Percentiles rank a stretch among this genome's conserved stretches.
Conservation (phyloP, 2,329 filamentous ascomycete genomes). For the Fusarium sororula region DNA sequence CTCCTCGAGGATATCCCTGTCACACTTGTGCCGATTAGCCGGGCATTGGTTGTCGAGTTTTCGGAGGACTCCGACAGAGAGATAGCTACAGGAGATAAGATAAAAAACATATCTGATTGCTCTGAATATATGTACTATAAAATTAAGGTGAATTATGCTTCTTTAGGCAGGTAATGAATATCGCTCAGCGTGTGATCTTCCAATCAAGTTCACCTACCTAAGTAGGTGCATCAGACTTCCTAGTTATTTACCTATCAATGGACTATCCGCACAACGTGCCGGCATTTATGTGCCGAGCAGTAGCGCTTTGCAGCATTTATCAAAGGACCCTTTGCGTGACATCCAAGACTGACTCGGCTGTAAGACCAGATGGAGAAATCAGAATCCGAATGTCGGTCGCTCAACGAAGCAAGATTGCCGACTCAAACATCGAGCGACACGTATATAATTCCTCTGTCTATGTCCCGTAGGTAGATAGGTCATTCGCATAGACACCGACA, state of each 20-base stretch:
- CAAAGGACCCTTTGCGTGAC: neutral
- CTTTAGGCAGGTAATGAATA: neutral
- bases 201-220: neutral
- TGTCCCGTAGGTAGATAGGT: too few species aligned
- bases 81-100: neutral
- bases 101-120: neutral
- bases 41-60: neutral
- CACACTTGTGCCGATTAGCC: neutral
- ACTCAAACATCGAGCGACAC: too few species aligned
- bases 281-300: neutral
- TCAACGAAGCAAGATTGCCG: neutral
- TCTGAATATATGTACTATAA: too few species aligned
- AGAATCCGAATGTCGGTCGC: neutral
- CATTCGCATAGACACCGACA: accelerated
- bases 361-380: neutral
- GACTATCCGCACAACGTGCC: neutral
- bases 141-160: neutral
- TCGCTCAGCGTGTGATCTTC: neutral
- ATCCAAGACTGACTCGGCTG: neutral
- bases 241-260: neutral
- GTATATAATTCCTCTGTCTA: too few species aligned
- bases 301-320: neutral
- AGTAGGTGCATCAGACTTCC: neutral
- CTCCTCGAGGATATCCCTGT: neutral
- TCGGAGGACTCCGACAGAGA: too few species aligned